A percentile compares a stretch with the other conserved stretches of the same genome.
phyloP scores from a whole-genome alignment of 2,329 filamentous ascomycete genomes.

The Diplodia seriata region DNA sequence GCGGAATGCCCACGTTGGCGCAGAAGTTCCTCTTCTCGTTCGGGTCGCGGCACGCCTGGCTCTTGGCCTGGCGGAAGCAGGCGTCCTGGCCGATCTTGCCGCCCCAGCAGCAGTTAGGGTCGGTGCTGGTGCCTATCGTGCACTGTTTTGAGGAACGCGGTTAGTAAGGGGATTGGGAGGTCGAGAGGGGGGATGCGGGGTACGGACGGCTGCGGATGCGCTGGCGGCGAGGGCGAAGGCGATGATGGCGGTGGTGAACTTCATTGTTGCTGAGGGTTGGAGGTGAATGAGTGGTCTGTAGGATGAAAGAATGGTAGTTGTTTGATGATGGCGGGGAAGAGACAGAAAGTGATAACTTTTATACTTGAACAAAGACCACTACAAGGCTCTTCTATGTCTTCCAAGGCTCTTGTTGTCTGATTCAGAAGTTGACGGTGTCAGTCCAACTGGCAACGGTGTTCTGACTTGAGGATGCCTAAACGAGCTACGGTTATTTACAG shows the following conservation, averaged over 20 bases:
- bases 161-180: neutral
- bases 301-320: neutral
- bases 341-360: neutral
- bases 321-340: neutral
- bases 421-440: neutral
- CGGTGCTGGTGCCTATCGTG: neutral
- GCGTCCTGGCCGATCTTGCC: neutral
- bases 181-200: neutral
- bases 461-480: neutral
- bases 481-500: neutral
- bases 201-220: neutral
- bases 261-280: neutral
- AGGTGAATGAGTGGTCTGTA: neutral
- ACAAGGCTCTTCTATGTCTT: neutral
- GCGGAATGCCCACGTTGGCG: neutral
- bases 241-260: neutral
- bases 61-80: neutral
- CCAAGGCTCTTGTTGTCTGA: no score
- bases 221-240: neutral
- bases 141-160: neutral
- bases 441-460: neutral
- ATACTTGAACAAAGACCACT: neutral
- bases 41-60: neutral
- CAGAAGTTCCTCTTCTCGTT: neutral
- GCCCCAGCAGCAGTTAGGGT: slow-evolving; percentile 2